These are phyloP conservation scores for Cutaneotrichosporon mucoides DNA, from an alignment of 1,284 basidiomycete species.

Conservation along the genomic window DNA sequence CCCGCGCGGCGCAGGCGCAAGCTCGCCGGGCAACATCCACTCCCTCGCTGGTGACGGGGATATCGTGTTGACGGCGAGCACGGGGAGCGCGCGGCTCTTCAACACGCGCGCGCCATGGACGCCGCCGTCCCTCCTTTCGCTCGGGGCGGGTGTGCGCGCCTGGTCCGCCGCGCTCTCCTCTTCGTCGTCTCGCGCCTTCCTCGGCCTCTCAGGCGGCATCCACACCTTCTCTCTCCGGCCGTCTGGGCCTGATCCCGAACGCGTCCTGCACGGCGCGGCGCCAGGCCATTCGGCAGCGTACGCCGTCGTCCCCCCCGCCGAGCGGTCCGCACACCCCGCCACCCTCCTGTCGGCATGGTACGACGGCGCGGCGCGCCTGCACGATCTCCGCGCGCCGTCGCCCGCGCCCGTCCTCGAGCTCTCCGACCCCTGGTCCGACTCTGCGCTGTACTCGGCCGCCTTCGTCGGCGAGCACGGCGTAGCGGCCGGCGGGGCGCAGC, in stretches of 20 bases:
- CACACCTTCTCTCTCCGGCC: neutral
- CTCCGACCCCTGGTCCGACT: conserved; percentile 42
- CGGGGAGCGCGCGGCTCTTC: conserved; percentile 25
- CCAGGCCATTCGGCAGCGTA: conserved; percentile 12
- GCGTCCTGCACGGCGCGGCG: conserved; percentile 2
- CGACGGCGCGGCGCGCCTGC: conserved; percentile 43
- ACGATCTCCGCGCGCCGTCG: conserved; percentile 37
- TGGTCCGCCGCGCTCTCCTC: conserved; percentile 35
- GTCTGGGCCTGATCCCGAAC: neutral
- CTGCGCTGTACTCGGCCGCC: conserved; percentile 40
- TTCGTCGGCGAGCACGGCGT: conserved; percentile 37
- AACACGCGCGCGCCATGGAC: conserved; percentile 36
- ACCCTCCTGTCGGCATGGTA: conserved; percentile 44
- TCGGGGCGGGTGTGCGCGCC: conserved; percentile 20
- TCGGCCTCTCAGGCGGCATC: conserved; percentile 16
- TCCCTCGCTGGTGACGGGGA: conserved; percentile 10
- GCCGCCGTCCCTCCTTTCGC: conserved; percentile 21
- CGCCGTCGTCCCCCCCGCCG: conserved; percentile 1
- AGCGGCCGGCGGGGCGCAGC: conserved; percentile 41
- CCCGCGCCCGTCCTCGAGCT: conserved; percentile 24
- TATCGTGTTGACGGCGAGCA: conserved; percentile 26
- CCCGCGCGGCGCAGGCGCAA: conserved; percentile 7
- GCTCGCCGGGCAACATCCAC: conserved; percentile 11
- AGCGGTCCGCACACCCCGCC: neutral
- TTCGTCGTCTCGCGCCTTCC: neutral